These are phyloP conservation scores for Hymenoscyphus scutula DNA, from an alignment of 2,329 filamentous ascomycete species.

Conservation along the genomic window DNA sequence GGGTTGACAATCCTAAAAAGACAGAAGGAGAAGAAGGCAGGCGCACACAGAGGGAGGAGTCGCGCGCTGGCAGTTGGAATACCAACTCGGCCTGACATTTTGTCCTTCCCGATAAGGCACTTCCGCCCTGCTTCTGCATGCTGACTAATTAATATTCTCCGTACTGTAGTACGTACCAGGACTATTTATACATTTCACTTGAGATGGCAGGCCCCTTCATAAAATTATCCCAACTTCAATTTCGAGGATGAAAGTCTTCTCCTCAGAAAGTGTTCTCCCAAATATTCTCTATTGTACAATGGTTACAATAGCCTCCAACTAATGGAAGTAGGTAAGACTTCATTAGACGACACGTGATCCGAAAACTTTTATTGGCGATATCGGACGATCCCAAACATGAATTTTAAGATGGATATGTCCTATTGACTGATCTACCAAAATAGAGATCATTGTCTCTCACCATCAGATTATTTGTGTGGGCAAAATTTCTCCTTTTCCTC, in stretches of 20 bases:
- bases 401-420: background rate
- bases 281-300: background rate
- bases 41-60: background rate
- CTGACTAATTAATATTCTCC: background rate
- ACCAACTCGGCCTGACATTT: background rate
- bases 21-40: background rate
- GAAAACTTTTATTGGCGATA: no score
- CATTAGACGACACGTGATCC: slow-evolving; percentile 9
- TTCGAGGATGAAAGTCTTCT: background rate
- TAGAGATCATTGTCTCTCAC: background rate
- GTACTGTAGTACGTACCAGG: no score
- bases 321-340: background rate
- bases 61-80: background rate
- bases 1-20: background rate
- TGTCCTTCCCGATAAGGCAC: slow-evolving; percentile 2
- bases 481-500: no score
- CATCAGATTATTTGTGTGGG: no score
- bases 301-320: background rate
- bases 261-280: background rate
- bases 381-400: slow-evolving; percentile 10
- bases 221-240: background rate
- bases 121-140: background rate
- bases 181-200: background rate
- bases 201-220: background rate
- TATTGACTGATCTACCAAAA: background rate